Conservation (phyloP, 352 stramenopile species). For the Phytophthora fragariaefolia region DNA sequence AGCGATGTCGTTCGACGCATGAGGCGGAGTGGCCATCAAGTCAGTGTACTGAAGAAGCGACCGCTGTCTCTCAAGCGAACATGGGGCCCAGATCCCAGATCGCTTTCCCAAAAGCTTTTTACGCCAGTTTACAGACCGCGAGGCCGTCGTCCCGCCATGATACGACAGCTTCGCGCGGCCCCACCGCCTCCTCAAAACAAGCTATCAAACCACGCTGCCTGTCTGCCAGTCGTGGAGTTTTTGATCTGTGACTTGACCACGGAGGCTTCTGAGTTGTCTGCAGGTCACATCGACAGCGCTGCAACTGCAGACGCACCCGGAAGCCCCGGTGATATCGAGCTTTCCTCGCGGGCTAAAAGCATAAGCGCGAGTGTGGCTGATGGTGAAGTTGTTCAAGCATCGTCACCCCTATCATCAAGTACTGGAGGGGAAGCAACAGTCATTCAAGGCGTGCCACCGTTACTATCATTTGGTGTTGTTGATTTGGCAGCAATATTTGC, state of each 20-base stretch:
- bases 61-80: not conserved
- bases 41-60: not conserved
- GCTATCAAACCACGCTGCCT: too few species aligned
- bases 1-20: not conserved
- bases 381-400: not conserved
- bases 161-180: not conserved
- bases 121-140: slow-evolving; percentile 7
- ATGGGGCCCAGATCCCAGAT: not conserved
- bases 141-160: not conserved
- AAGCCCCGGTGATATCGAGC: too few species aligned
- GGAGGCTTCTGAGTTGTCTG: not conserved
- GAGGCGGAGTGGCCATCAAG: not conserved
- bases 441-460: not conserved
- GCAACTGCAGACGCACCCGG: not conserved
- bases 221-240: not conserved
- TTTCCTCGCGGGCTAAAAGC: not conserved
- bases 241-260: not conserved
- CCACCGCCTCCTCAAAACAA: not conserved
- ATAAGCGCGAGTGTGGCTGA: not conserved
- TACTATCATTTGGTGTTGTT: not conserved
- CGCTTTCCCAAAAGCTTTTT: not conserved
- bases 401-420: not conserved
- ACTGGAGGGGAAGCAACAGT: not conserved
- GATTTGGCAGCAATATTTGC: not conserved
- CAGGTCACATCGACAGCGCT: not conserved